phyloP scores from a whole-genome alignment of 2,329 filamentous ascomycete species.

The Aureobasidium subglaciale region DNA sequence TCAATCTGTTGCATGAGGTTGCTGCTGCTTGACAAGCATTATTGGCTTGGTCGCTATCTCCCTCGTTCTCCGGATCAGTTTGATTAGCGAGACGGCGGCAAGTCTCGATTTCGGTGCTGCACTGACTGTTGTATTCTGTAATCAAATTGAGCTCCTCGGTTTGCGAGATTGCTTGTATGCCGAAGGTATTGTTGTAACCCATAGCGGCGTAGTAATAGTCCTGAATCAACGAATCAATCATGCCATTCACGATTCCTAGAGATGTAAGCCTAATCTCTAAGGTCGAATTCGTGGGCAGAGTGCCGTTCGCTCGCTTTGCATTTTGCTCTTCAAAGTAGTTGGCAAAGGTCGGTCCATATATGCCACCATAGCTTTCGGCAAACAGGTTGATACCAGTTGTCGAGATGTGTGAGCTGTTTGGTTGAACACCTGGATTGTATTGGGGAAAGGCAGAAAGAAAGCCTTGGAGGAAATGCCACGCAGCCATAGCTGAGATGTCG shows the following conservation, averaged over 20 bases:
- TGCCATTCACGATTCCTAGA: slow-evolving; percentile 65
- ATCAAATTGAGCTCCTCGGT: slow-evolving; percentile 41
- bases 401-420: slow-evolving; percentile 30
- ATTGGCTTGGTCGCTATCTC: slow-evolving; percentile 29
- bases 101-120: slow-evolving; percentile 36
- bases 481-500: slow-evolving; percentile 35
- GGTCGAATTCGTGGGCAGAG: slow-evolving; percentile 43
- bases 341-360: slow-evolving; percentile 61
- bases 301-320: slow-evolving; percentile 44
- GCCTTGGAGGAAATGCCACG: slow-evolving; percentile 59
- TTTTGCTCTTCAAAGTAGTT: slow-evolving; percentile 56
- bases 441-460: slow-evolving; percentile 42
- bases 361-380: slow-evolving; percentile 55
- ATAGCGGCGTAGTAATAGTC: slow-evolving; percentile 51
- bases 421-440: slow-evolving; percentile 35
- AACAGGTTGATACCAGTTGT: slow-evolving; percentile 55
- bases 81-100: slow-evolving; percentile 28
- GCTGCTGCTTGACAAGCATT: slow-evolving; percentile 23
- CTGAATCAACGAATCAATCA: slow-evolving; percentile 59
- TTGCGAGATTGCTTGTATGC: slow-evolving; percentile 49
- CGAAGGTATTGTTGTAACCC: slow-evolving; percentile 60
- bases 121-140: slow-evolving; percentile 45
- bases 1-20: slow-evolving; percentile 21
- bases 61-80: slow-evolving; percentile 30
- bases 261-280: slow-evolving; percentile 55